Conservation (phyloP, 139 green algal species). For the Coelastrella sp. region DNA sequence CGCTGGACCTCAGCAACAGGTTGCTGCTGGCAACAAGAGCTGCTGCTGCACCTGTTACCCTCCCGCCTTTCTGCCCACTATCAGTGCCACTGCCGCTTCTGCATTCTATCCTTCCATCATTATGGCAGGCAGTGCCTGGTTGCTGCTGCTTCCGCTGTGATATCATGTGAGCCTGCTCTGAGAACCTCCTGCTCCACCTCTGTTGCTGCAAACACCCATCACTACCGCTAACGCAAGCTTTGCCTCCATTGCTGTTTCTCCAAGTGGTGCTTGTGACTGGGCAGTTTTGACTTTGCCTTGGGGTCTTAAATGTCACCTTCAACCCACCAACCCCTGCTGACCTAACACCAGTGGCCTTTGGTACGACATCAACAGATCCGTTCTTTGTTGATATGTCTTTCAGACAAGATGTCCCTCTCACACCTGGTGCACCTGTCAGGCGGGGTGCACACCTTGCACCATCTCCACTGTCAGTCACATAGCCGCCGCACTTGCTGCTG, state of each 20-base stretch:
- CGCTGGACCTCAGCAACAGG: not conserved
- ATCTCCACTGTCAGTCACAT: not conserved
- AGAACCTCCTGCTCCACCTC: no score
- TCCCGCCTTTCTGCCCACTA: not conserved
- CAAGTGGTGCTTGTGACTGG: not conserved
- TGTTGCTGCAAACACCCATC: no score
- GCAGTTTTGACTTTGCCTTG: not conserved
- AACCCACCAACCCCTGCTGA: not conserved
- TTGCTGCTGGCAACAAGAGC: not conserved
- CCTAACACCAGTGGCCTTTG: not conserved
- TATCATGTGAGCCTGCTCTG: no score
- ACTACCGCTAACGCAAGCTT: no score
- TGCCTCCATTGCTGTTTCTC: not conserved
- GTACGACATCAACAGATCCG: not conserved
- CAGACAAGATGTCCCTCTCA: not conserved
- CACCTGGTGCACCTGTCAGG: not conserved
- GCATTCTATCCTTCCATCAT: not conserved
- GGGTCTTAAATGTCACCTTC: conserved; percentile 28
- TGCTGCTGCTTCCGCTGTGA: not conserved
- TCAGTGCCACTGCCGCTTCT: not conserved
- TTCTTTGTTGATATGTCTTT: not conserved
- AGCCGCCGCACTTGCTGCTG: no score
- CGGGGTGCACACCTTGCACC: not conserved
- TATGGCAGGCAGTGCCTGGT: not conserved
- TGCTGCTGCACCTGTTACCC: not conserved